Percentiles rank a stretch among this genome's conserved stretches.
Evolutionary conservation across 768 basidiomycete genomes (phyloP).

Genomic region (Boletus bicolor): DNA sequence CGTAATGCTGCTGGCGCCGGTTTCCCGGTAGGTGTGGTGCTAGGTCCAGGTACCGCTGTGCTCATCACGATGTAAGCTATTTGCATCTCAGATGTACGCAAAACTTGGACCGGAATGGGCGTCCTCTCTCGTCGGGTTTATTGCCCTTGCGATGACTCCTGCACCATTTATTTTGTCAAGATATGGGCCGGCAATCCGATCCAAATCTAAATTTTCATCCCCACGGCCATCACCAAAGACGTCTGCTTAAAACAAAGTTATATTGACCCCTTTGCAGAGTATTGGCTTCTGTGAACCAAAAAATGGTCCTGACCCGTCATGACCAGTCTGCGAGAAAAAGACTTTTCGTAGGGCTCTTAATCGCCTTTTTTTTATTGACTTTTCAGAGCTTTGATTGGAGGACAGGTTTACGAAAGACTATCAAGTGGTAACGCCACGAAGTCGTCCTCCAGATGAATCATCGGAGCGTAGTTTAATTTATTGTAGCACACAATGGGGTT

Average conservation of each 20-base stretch:
- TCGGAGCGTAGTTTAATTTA: no score
- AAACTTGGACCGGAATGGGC: constrained; percentile 54
- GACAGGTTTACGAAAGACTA: no score
- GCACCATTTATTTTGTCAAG: constrained; percentile 47
- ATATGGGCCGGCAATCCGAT: constrained; percentile 43
- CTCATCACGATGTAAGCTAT: constrained; percentile 33
- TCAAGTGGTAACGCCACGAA: no score
- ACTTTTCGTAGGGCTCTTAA: no score
- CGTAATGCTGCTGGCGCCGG: constrained; percentile 53
- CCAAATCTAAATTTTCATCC: constrained; percentile 43
- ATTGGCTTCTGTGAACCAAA: no score
- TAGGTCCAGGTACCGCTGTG: not conserved
- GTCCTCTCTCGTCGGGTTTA: constrained; percentile 51
- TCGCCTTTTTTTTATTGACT: no score
- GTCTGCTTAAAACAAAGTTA: constrained; percentile 6
- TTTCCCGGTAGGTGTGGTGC: constrained; percentile 34
- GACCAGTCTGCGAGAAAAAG: no score
- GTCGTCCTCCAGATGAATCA: no score
- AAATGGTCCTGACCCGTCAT: no score
- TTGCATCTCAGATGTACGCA: constrained; percentile 54
- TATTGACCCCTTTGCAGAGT: not conserved
- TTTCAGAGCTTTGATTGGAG: no score
- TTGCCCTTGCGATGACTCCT: constrained; percentile 51
- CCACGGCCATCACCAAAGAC: constrained; percentile 13
- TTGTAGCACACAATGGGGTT: no score